These are phyloP conservation scores for Pythium sp. DNA, from an alignment of 352 stramenopile genomes.

Conservation along the genomic window DNA sequence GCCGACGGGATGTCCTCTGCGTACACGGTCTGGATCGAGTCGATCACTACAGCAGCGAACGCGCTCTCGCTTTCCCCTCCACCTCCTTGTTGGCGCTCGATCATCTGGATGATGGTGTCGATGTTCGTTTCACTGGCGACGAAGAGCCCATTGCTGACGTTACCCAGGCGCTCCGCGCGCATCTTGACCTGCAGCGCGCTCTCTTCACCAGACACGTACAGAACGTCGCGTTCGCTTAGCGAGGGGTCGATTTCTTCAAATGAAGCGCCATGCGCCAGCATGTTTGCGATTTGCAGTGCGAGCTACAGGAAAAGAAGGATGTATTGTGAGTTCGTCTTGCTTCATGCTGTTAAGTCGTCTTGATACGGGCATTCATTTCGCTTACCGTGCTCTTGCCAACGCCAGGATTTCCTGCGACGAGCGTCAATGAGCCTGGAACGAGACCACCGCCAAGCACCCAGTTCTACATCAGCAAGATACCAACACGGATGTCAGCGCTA, in stretches of 20 bases:
- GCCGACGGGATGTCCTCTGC: conserved; percentile 79
- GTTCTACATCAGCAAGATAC: conserved; percentile 50
- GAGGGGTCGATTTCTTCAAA: conserved; percentile 10
- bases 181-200: conserved; percentile 95
- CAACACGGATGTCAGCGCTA: too few relatives aligned
- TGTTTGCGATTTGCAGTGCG: conserved; percentile 92
- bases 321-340: background rate
- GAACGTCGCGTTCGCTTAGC: conserved; percentile 50
- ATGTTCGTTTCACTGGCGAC: conserved; percentile 86
- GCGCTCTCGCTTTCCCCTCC: conserved; percentile 2
- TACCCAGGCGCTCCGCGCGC: conserved; percentile 84
- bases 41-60: conserved; percentile 88
- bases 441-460: conserved; percentile 96
- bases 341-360: too few relatives aligned
- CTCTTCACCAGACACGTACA: conserved; percentile 97
- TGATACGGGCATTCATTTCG: background rate
- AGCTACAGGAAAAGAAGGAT: conserved; percentile 38
- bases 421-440: conserved; percentile 92
- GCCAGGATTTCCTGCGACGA: conserved; percentile 94
- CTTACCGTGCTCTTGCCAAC: conserved; percentile 90
- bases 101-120: conserved; percentile 62
- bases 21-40: conserved; percentile 97
- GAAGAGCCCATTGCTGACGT: conserved; percentile 61
- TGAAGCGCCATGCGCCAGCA: conserved; percentile 40
- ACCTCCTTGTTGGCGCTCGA: conserved; percentile 20